Conservation (phyloP, 2,329 filamentous ascomycete genomes). For the Colletotrichum simmondsii region DNA sequence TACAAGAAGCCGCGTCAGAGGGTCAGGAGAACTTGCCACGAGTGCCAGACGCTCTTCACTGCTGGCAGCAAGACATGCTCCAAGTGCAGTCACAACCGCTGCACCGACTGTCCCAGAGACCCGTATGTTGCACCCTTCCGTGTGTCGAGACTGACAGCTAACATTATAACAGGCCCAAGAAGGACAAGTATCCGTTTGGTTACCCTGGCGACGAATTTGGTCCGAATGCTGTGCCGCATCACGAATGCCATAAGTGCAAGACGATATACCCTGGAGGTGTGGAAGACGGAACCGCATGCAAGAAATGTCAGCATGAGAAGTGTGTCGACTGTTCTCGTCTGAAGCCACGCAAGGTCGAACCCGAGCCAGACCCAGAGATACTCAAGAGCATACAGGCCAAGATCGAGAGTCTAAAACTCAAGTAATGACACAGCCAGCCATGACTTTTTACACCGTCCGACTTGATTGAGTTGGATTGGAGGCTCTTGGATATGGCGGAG, state of each 20-base stretch:
- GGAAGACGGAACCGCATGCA: conserved; percentile 65
- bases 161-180: conserved; percentile 64
- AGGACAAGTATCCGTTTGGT: conserved; percentile 75
- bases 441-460: conserved; percentile 9
- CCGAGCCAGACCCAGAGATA: conserved; percentile 70
- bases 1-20: conserved; percentile 79
- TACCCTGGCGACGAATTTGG: conserved; percentile 75
- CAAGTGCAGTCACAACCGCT: conserved; percentile 78
- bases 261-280: conserved; percentile 64
- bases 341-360: conserved; percentile 69
- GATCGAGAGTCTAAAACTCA: conserved; percentile 56
- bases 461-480: conserved; percentile 19
- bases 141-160: conserved; percentile 3
- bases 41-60: conserved; percentile 73
- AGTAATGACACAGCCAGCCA: conserved; percentile 8
- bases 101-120: conserved; percentile 83
- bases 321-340: conserved; percentile 69
- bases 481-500: conserved; percentile 22
- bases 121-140: conserved; percentile 66
- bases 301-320: conserved; percentile 69
- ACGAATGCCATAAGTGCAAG: conserved; percentile 72
- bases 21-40: conserved; percentile 80
- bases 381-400: conserved; percentile 67
- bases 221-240: conserved; percentile 60
- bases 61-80: conserved; percentile 71